These are phyloP conservation scores for Coniochaeta sp. DNA, from an alignment of 2,329 filamentous ascomycete genomes.

Conservation along the genomic window DNA sequence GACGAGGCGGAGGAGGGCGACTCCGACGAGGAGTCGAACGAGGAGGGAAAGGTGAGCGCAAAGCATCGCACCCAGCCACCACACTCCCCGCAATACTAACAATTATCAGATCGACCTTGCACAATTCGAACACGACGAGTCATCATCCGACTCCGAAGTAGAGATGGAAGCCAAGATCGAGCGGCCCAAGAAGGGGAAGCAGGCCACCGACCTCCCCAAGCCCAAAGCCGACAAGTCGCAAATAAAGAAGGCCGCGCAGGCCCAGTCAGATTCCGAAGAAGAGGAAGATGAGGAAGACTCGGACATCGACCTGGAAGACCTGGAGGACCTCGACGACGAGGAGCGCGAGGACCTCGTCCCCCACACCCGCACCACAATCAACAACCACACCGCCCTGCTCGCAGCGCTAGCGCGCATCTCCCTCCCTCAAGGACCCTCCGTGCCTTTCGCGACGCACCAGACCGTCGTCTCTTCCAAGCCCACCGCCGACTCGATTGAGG, in stretches of 20 bases:
- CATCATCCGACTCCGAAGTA: constrained; percentile 60
- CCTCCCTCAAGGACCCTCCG: constrained; percentile 55
- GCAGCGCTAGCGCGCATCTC: constrained; percentile 73
- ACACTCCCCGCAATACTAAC: constrained; percentile 7
- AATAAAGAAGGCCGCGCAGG: constrained; percentile 18
- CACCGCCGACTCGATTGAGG: constrained; percentile 61
- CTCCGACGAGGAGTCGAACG: constrained; percentile 20
- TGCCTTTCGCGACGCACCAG: constrained; percentile 80
- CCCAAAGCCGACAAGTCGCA: constrained; percentile 19
- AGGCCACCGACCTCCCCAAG: constrained; percentile 21
- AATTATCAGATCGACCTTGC: constrained; percentile 40
- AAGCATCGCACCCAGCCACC: background rate
- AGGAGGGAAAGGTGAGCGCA: constrained; percentile 10
- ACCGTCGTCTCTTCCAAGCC: constrained; percentile 61
- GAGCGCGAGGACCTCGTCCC: constrained; percentile 63
- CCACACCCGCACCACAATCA: constrained; percentile 87
- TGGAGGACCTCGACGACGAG: constrained; percentile 64
- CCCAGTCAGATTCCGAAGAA: constrained; percentile 43
- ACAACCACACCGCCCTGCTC: constrained; percentile 85
- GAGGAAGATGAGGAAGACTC: constrained; percentile 80
- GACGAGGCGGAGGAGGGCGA: constrained; percentile 28
- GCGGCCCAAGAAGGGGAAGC: constrained; percentile 27
- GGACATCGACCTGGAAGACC: constrained; percentile 76
- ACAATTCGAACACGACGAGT: constrained; percentile 54
- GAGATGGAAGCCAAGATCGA: constrained; percentile 69